phyloP scores from a whole-genome alignment of 2,329 filamentous ascomycete genomes.

The Pseudophaeomoniella oleicola region DNA sequence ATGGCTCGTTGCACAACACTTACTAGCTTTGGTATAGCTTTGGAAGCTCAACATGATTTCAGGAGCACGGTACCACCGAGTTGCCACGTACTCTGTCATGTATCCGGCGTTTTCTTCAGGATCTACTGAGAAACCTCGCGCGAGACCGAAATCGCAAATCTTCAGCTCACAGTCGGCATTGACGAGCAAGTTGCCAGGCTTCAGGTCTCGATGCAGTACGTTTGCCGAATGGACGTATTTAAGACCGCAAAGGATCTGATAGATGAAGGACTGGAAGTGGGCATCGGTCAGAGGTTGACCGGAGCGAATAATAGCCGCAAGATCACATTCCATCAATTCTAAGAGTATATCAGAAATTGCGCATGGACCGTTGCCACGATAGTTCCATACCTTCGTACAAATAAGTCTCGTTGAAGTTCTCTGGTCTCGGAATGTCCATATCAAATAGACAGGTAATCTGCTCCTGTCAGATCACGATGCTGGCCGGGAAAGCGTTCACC shows the following conservation, averaged over 20 bases:
- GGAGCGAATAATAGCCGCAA: slow-evolving; percentile 94
- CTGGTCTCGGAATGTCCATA: slow-evolving; percentile 95
- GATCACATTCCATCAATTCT: slow-evolving; percentile 99
- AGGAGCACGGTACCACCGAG: slow-evolving; percentile 94
- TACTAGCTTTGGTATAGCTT: slow-evolving; percentile 99
- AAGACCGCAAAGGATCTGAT: slow-evolving; percentile 95
- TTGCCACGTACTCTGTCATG: slow-evolving; percentile 99
- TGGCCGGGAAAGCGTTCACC: slow-evolving; percentile 21
- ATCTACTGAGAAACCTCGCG: slow-evolving; percentile 90
- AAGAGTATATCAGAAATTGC: too few species aligned
- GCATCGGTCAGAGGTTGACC: slow-evolving; percentile 95
- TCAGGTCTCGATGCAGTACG: slow-evolving; percentile 89
- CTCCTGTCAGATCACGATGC: slow-evolving; percentile 29
- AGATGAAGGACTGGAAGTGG: slow-evolving; percentile 99
- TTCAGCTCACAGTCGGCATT: slow-evolving; percentile 99
- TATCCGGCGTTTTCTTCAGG: slow-evolving; percentile 97
- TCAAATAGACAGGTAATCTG: slow-evolving; percentile 98
- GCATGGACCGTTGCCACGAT: too few species aligned
- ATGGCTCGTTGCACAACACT: too few species aligned
- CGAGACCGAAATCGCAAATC: slow-evolving; percentile 96
- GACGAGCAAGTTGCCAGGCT: slow-evolving; percentile 91
- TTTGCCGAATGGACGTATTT: slow-evolving; percentile 99
- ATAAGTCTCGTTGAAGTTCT: slow-evolving; percentile 98
- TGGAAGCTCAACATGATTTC: slow-evolving; percentile 99
- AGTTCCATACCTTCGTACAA: slow-evolving; percentile 79